These are phyloP conservation scores for Lactuca saligna DNA, from an alignment of 129 eudicot genomes.

Conservation along the genomic window DNA sequence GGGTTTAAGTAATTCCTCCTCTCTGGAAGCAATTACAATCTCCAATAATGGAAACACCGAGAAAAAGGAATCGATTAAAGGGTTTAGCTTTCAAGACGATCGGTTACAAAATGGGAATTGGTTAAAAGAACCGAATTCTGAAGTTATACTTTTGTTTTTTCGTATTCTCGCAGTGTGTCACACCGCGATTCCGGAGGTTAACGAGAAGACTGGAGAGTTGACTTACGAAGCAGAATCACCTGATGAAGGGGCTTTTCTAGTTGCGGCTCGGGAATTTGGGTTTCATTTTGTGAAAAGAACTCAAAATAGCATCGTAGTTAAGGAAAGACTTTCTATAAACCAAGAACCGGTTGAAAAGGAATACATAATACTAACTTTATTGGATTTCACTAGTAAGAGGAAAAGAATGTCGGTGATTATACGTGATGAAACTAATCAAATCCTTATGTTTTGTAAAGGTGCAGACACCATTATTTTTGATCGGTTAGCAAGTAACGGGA, in stretches of 20 bases:
- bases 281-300: conserved; percentile 59
- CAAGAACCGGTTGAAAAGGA: conserved; percentile 43
- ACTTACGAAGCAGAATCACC: conserved; percentile 86
- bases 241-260: conserved; percentile 69
- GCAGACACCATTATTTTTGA: conserved; percentile 77
- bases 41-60: conserved; percentile 12
- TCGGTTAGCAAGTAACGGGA: conserved; percentile 51
- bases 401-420: conserved; percentile 75
- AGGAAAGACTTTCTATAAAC: conserved; percentile 44
- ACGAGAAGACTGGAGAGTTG: conserved; percentile 41
- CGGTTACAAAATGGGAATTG: conserved; percentile 50
- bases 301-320: conserved; percentile 56
- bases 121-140: conserved; percentile 45
- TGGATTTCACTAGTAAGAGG: conserved; percentile 77
- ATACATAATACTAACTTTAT: conserved; percentile 50
- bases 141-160: conserved; percentile 46
- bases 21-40: conserved; percentile 31
- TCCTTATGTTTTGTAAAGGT: conserved; percentile 71
- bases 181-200: conserved; percentile 61
- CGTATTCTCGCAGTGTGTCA: conserved; percentile 75
- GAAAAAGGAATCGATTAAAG: conserved; percentile 35
- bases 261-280: conserved; percentile 83
- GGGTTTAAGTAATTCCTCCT: background rate
- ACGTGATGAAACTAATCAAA: conserved; percentile 53
- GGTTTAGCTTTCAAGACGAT: conserved; percentile 64